Conservation (phyloP, 2,329 filamentous ascomycete species). For the Alternaria panax region DNA sequence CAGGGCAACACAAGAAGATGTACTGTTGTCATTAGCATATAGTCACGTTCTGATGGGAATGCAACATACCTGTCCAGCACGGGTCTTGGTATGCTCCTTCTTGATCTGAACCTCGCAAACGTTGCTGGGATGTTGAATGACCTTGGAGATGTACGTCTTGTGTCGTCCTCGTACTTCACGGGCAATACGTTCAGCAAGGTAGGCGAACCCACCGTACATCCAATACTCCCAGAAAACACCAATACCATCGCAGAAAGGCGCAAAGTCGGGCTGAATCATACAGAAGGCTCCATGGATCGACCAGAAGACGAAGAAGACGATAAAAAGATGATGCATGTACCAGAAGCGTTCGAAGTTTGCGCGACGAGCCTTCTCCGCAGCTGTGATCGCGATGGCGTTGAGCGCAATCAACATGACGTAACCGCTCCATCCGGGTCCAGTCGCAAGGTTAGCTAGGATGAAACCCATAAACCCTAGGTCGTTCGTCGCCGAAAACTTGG, state of each 20-base stretch:
- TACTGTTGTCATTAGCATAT: slow-evolving; percentile 58
- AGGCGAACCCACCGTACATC: slow-evolving; percentile 83
- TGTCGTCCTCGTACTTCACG: slow-evolving; percentile 81
- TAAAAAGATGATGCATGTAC: slow-evolving; percentile 89
- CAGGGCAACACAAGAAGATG: slow-evolving; percentile 87
- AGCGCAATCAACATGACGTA: slow-evolving; percentile 83
- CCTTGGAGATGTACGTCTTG: slow-evolving; percentile 87
- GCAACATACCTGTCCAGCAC: slow-evolving; percentile 67
- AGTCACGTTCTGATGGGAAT: not conserved
- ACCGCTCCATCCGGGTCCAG: slow-evolving; percentile 84
- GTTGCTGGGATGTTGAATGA: slow-evolving; percentile 87
- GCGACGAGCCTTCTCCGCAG: slow-evolving; percentile 77
- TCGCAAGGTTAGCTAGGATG: slow-evolving; percentile 77
- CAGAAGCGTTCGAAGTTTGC: slow-evolving; percentile 90
- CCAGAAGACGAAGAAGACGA: slow-evolving; percentile 90
- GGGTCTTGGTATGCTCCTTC: slow-evolving; percentile 83
- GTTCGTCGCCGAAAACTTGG: slow-evolving; percentile 76
- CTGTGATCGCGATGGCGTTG: slow-evolving; percentile 80
- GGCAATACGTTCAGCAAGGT: slow-evolving; percentile 79
- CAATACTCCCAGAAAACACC: slow-evolving; percentile 91
- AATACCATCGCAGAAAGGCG: slow-evolving; percentile 77
- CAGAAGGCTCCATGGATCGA: slow-evolving; percentile 88
- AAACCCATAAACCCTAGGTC: slow-evolving; percentile 80
- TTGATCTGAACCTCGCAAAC: slow-evolving; percentile 93
- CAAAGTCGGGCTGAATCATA: slow-evolving; percentile 86